Evolutionary conservation across 441 rosid genomes (phyloP).

Genomic region (Metrosideros polymorpha): DNA sequence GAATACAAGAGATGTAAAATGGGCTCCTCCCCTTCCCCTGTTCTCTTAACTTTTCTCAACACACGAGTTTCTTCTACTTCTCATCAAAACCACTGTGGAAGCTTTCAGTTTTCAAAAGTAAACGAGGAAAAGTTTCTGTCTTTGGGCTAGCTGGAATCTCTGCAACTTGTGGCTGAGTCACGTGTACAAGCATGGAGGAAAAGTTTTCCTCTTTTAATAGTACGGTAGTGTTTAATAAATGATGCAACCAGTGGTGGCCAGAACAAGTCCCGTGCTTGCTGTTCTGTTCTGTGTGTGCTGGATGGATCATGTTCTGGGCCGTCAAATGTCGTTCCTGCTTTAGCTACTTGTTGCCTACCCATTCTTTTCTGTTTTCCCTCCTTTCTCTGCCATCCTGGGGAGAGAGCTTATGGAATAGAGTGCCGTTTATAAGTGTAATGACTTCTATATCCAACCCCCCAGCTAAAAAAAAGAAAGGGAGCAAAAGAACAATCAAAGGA

Average conservation of each 20-base stretch:
- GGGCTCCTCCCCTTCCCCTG: neutral
- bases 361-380: neutral
- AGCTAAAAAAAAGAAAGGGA: neutral
- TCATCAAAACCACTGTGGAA: neutral
- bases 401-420: neutral
- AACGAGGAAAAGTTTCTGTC: neutral
- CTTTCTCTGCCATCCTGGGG: neutral
- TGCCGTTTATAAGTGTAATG: neutral
- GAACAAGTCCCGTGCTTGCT: neutral
- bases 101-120: neutral
- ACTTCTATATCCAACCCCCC: neutral
- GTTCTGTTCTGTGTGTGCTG: neutral
- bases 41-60: neutral
- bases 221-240: neutral
- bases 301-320: neutral
- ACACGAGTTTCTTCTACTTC: neutral
- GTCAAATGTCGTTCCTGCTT: neutral
- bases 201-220: neutral
- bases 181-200: neutral
- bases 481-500: neutral
- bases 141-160: neutral
- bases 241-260: neutral
- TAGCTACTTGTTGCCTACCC: neutral
- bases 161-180: neutral
- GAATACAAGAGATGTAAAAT: neutral